Conservation (phyloP, 2,329 filamentous ascomycete species). For the Tolypocladium cylindrosporum region DNA sequence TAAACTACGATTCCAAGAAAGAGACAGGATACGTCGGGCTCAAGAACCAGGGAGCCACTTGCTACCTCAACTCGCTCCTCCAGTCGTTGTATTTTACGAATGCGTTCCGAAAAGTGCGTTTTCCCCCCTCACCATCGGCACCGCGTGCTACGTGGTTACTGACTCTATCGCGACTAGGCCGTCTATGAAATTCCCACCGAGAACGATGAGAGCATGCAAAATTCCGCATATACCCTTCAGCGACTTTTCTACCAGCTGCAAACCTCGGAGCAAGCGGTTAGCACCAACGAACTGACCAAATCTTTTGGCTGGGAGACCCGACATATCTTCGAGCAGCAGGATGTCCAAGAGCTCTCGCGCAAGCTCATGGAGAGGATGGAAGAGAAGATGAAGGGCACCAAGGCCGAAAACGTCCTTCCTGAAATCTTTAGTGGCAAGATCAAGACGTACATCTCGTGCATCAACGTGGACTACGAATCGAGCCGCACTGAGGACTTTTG, state of each 20-base stretch:
- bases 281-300: constrained; percentile 86
- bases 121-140: not conserved
- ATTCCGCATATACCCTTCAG: constrained; percentile 90
- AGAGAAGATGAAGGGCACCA: constrained; percentile 95
- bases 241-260: constrained; percentile 92
- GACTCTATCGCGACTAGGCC: constrained; percentile 41
- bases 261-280: constrained; percentile 71
- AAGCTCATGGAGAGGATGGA: constrained; percentile 98
- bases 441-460: constrained; percentile 97
- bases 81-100: constrained; percentile 85
- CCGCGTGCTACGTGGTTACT: not conserved
- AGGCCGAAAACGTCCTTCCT: constrained; percentile 77
- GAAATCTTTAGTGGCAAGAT: constrained; percentile 95
- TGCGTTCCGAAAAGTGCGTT: constrained; percentile 73
- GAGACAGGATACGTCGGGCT: constrained; percentile 95
- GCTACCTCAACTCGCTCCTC: constrained; percentile 75
- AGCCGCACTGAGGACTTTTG: constrained; percentile 95
- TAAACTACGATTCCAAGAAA: constrained; percentile 97
- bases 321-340: constrained; percentile 97
- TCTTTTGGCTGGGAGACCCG: constrained; percentile 98
- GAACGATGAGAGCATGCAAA: constrained; percentile 66
- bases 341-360: constrained; percentile 91
- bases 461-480: constrained; percentile 96
- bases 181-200: constrained; percentile 96
- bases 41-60: constrained; percentile 92